Conservation (phyloP, 257 asterid species). For the Gentiana straminea region DNA sequence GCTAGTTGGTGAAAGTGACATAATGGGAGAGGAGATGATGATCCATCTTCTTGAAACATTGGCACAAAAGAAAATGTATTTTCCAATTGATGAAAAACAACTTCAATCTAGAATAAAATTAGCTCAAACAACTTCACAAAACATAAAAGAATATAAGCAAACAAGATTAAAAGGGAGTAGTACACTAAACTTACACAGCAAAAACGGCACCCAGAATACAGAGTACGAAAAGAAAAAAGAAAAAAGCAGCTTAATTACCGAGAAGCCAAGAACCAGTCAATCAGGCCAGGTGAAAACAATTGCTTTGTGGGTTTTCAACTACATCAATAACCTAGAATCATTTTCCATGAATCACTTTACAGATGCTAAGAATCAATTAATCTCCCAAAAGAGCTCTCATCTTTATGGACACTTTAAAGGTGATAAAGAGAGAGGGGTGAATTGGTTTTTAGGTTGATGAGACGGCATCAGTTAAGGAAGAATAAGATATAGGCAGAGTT, state of each 20-base stretch:
- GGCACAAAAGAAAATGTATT: constrained; percentile 3
- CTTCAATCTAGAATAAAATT: too few species aligned
- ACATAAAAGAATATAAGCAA: background rate
- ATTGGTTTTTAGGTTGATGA: too few species aligned
- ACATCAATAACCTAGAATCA: constrained; percentile 19
- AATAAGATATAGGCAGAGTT: too few species aligned
- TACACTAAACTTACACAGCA: background rate
- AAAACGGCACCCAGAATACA: background rate
- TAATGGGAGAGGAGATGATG: constrained; percentile 60
- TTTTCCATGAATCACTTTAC: constrained; percentile 12
- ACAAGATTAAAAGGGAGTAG: background rate
- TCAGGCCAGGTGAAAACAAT: constrained; percentile 14
- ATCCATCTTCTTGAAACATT: constrained; percentile 93
- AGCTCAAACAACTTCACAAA: background rate
- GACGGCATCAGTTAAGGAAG: too few species aligned
- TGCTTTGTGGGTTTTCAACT: constrained; percentile 22
- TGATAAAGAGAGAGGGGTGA: background rate
- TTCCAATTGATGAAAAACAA: too few species aligned
- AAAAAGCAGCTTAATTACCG: background rate
- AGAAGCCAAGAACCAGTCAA: constrained; percentile 30
- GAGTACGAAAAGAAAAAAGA: background rate
- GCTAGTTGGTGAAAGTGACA: constrained; percentile 45
- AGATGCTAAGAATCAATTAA: too few species aligned
- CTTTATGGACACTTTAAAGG: background rate
- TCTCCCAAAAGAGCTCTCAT: background rate